Percentiles rank a stretch among this genome's conserved stretches.
Evolutionary conservation across 148 eudicot genomes (phyloP).

Genomic region (Amaranthus palmeri): DNA sequence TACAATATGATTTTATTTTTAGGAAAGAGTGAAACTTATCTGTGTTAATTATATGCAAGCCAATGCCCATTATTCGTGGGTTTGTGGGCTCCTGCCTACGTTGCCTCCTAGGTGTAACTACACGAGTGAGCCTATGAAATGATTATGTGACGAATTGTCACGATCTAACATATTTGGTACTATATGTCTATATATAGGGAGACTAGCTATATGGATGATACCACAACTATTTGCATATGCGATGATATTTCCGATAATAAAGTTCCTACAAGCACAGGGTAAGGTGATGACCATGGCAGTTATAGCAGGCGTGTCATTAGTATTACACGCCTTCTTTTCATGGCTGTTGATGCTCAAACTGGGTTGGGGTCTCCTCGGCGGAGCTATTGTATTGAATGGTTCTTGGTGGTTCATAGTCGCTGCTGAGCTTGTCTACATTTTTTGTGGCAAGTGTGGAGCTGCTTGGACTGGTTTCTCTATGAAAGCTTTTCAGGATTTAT

Average conservation of each 20-base stretch:
- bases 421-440: constrained; percentile 41
- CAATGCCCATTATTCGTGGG: too few species aligned
- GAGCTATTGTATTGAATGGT: constrained; percentile 38
- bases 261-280: constrained; percentile 56
- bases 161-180: too few species aligned
- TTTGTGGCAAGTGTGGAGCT: constrained; percentile 38
- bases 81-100: too few species aligned
- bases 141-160: too few species aligned
- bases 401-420: constrained; percentile 65
- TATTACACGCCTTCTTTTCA: constrained; percentile 39
- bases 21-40: too few species aligned
- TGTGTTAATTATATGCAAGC: too few species aligned
- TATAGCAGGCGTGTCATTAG: constrained; percentile 33
- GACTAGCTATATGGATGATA: constrained; percentile 29
- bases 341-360: constrained; percentile 44
- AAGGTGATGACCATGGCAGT: constrained; percentile 47
- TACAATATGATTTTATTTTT: too few species aligned
- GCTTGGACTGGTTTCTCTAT: constrained; percentile 56
- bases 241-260: constrained; percentile 37
- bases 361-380: constrained; percentile 52
- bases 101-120: too few species aligned
- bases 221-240: constrained; percentile 60
- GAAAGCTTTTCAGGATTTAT: constrained; percentile 39
- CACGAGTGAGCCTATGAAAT: too few species aligned
- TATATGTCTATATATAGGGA: too few species aligned